phyloP scores from a whole-genome alignment of 768 basidiomycete species.

The Boletus barrowsii region DNA sequence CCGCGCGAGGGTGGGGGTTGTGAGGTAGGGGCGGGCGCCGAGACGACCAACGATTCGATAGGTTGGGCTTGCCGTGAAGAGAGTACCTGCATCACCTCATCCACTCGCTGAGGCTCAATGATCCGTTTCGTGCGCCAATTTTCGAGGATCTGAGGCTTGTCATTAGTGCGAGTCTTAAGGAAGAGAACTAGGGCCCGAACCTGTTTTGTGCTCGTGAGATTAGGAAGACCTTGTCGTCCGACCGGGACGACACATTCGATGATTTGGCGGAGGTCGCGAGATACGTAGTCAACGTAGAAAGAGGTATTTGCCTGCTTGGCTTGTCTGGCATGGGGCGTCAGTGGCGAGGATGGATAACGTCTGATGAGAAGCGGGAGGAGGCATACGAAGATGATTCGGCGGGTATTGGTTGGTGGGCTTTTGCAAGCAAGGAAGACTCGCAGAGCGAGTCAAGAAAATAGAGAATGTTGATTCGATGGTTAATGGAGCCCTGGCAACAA shows the following conservation, averaged over 20 bases:
- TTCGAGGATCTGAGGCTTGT: slow-evolving; percentile 63
- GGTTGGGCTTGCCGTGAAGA: slow-evolving; percentile 39
- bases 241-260: slow-evolving; percentile 85
- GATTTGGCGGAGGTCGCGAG: slow-evolving; percentile 74
- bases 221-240: slow-evolving; percentile 83
- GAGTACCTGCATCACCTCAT: slow-evolving; percentile 60
- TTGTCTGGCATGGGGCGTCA: slow-evolving; percentile 19
- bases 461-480: slow-evolving; percentile 89
- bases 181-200: slow-evolving; percentile 37
- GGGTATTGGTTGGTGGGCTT: slow-evolving; percentile 44
- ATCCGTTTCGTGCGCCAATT: slow-evolving; percentile 86
- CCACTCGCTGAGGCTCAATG: slow-evolving; percentile 74
- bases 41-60: slow-evolving; percentile 11
- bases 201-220: slow-evolving; percentile 85
- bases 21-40: slow-evolving; percentile 24
- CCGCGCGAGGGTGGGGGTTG: slow-evolving; percentile 6
- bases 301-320: slow-evolving; percentile 38
- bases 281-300: slow-evolving; percentile 75
- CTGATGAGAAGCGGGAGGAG: background rate
- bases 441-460: slow-evolving; percentile 89
- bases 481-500: slow-evolving; percentile 66
- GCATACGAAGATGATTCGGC: slow-evolving; percentile 23
- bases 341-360: background rate
- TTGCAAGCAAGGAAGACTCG: slow-evolving; percentile 69
- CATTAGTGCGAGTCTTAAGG: too few species aligned